Conservation (phyloP, 345 rosid species). For the Hibiscus syriacus region DNA sequence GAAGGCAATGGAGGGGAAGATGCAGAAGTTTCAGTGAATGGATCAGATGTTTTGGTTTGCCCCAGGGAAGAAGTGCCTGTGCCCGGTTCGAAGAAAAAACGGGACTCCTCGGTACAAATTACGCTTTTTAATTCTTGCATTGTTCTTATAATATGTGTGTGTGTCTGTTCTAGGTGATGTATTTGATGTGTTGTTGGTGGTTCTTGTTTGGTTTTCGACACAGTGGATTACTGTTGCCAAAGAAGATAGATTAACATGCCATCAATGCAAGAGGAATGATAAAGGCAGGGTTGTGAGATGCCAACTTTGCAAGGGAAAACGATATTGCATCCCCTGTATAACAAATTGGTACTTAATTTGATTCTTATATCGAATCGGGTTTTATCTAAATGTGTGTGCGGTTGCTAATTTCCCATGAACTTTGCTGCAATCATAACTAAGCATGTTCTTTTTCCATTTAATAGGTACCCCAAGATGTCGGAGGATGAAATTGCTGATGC, state of each 20-base stretch:
- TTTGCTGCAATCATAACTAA: no score
- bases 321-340: constrained; percentile 43
- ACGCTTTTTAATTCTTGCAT: background rate
- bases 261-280: constrained; percentile 50
- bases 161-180: background rate
- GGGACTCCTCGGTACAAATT: background rate
- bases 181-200: background rate
- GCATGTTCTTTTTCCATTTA: background rate
- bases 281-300: constrained; percentile 44
- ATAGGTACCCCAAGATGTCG: constrained; percentile 46
- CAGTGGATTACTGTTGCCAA: constrained; percentile 1
- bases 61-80: background rate
- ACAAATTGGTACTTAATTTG: constrained; percentile 27
- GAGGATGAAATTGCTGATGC: constrained; percentile 35
- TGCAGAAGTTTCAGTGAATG: background rate
- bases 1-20: background rate
- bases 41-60: background rate
- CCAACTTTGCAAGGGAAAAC: constrained; percentile 33
- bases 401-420: background rate
- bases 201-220: background rate
- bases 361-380: background rate
- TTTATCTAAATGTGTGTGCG: background rate
- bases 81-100: background rate
- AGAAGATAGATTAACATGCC: constrained; percentile 33
- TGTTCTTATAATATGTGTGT: background rate